Percentiles rank a stretch among this genome's conserved stretches.
Evolutionary conservation across 2,329 filamentous ascomycete species (phyloP).

Genomic region (Alternaria ventricosa): DNA sequence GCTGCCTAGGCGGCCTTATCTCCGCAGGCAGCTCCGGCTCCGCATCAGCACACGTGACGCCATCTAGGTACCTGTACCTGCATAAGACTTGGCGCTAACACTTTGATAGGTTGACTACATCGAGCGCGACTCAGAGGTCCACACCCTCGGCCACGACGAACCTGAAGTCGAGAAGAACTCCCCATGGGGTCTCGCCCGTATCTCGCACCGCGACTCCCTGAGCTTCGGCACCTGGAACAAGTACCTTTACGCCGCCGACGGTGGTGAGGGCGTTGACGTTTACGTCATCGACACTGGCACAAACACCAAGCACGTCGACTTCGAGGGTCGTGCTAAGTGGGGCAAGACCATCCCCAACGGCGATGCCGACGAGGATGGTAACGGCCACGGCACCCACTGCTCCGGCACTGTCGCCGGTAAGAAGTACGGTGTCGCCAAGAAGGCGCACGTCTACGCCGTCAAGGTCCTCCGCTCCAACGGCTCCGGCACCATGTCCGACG

Average conservation of each 20-base stretch:
- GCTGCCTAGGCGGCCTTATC: constrained; percentile 28
- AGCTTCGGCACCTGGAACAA: constrained; percentile 97
- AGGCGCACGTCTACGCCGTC: constrained; percentile 94
- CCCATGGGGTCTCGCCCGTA: constrained; percentile 98
- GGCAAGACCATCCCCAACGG: constrained; percentile 91
- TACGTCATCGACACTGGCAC: constrained; percentile 99
- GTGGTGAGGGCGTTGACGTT: constrained; percentile 96
- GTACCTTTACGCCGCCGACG: constrained; percentile 89
- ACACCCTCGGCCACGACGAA: constrained; percentile 67
- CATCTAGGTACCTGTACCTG: constrained; percentile 17
- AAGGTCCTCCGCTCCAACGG: constrained; percentile 98
- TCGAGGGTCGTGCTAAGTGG: constrained; percentile 94
- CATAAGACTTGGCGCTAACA: constrained; percentile 35
- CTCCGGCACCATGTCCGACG: constrained; percentile 97
- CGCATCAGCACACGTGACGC: constrained; percentile 39
- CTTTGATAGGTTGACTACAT: constrained; percentile 84
- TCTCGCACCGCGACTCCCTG: constrained; percentile 89
- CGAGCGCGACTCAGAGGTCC: constrained; percentile 92
- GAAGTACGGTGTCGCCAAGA: constrained; percentile 99
- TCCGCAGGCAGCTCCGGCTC: constrained; percentile 35
- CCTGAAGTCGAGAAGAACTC: constrained; percentile 82
- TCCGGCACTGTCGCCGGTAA: constrained; percentile 96
- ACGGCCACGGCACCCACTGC: constrained; percentile 99
- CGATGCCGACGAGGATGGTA: constrained; percentile 90
- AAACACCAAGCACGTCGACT: constrained; percentile 93